Base-by-base conservation (phyloP, 1,284 basidiomycete species). In the Anthracocystis walkeri region DNA sequence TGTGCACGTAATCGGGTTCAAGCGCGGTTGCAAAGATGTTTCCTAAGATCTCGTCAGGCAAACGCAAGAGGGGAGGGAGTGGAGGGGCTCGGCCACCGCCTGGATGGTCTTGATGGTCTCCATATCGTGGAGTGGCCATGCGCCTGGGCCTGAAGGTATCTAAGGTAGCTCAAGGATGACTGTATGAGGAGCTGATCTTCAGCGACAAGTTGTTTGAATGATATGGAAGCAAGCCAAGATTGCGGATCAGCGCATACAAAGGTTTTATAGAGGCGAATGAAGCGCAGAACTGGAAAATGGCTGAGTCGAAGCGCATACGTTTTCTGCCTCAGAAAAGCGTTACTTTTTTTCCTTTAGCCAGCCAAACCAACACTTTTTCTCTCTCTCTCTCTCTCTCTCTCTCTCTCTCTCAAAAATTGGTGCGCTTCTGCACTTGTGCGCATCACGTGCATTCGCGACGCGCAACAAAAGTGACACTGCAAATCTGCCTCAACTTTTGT, bases 391-490 rank as follows among this genome's bases (percentile, higher is more conserved):
- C n/a, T n/a, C n/a, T n/a, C n/a, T n/a, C n/a, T n/a, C n/a, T n/a
- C n/a, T n/a, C n/a, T n/a, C n/a, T n/a, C 18, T 35, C 20, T 14
- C 21, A 14, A 18, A 18, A 12, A 12, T 20, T 16, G 1, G 29
- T 29, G 29, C 29, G 29, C 29, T 29, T 29, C 29, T 29, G 29
- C 29, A 8, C 29, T 29, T 29, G 8, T 42, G 62, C 41, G 57
- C 69, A 63, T 72, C 69, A 72, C 69, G 69, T 72, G 69, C 29
- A 49, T 25, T 60, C 69, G 64, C 69, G 69, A 66, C 69, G 69
- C 69, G 69, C 69, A 56, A n/a, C 10, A 38, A 69, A 56, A 58
- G 66, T 63, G 45, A 69, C 60, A 67, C 58, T 53, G 40, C 10
- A 44, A 21, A 31, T 29, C 27, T 44, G 53, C 41, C 41, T 44